These are phyloP conservation scores for Lentinula edodes DNA, from an alignment of 768 basidiomycete species.

Conservation along the genomic window DNA sequence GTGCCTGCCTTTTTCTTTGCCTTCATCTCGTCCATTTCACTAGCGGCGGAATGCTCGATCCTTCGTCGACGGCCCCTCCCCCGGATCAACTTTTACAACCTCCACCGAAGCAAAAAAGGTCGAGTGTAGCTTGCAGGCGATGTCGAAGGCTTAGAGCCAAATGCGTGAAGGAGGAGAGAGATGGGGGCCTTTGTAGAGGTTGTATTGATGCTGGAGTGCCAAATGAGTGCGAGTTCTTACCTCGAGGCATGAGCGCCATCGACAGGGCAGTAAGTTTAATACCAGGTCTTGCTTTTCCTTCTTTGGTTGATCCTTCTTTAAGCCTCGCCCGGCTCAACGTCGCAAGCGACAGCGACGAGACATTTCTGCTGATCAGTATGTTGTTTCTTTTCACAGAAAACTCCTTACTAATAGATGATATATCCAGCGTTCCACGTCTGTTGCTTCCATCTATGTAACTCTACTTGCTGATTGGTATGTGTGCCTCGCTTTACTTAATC, in stretches of 20 bases:
- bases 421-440: not conserved
- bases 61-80: constrained; percentile 7
- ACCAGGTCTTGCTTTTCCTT: not conserved
- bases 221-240: constrained; percentile 10
- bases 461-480: not conserved
- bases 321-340: constrained; percentile 11
- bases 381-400: not conserved
- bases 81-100: constrained; percentile 8
- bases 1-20: not conserved
- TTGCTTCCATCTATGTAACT: not conserved
- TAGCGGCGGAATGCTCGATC: constrained; percentile 9
- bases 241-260: constrained; percentile 11
- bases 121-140: constrained; percentile 10
- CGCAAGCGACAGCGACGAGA: constrained; percentile 9
- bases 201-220: constrained; percentile 10
- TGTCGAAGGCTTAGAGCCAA: constrained; percentile 11
- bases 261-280: constrained; percentile 10
- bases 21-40: not conserved
- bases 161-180: constrained; percentile 10
- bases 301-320: not conserved
- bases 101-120: constrained; percentile 10
- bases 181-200: constrained; percentile 6
- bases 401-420: not conserved
- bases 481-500: not conserved
- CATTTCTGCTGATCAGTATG: constrained; percentile 7